phyloP scores from a whole-genome alignment of 768 basidiomycete species.

The Clavulina sp. region DNA sequence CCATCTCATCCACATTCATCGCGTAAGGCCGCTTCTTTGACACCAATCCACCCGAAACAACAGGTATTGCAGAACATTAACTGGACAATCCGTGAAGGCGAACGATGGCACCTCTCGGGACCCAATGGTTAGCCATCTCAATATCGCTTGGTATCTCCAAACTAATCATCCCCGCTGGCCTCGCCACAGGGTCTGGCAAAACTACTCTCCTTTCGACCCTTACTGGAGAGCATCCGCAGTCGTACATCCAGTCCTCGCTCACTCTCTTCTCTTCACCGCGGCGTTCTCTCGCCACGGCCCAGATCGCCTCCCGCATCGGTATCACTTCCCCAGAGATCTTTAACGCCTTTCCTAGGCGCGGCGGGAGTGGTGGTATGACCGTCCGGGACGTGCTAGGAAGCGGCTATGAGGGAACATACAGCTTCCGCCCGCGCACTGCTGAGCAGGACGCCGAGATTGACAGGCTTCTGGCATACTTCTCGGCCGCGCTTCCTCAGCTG shows the following conservation, averaged over 20 bases:
- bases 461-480: constrained; percentile 47
- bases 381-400: constrained; percentile 73
- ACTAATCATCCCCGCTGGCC: not conserved
- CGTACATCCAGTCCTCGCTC: constrained; percentile 56
- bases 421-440: constrained; percentile 28
- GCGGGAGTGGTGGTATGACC: constrained; percentile 29
- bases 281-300: constrained; percentile 44
- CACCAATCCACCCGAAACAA: not conserved
- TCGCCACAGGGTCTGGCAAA: constrained; percentile 65
- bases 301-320: constrained; percentile 43
- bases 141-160: not conserved
- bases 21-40: not conserved
- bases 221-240: constrained; percentile 90
- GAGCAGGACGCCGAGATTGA: constrained; percentile 30
- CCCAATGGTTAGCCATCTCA: constrained; percentile 46
- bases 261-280: constrained; percentile 47
- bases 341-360: constrained; percentile 70
- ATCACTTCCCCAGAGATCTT: constrained; percentile 79
- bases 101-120: constrained; percentile 82
- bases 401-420: constrained; percentile 75
- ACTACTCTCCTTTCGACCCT: constrained; percentile 81
- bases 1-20: not conserved
- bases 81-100: constrained; percentile 69
- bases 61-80: constrained; percentile 61
- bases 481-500: constrained; percentile 39